A percentile compares a stretch with the other conserved stretches of the same genome.
phyloP scores from a whole-genome alignment of 495 filamentous ascomycete genomes.

The Penicillium macrosclerotiorum region DNA sequence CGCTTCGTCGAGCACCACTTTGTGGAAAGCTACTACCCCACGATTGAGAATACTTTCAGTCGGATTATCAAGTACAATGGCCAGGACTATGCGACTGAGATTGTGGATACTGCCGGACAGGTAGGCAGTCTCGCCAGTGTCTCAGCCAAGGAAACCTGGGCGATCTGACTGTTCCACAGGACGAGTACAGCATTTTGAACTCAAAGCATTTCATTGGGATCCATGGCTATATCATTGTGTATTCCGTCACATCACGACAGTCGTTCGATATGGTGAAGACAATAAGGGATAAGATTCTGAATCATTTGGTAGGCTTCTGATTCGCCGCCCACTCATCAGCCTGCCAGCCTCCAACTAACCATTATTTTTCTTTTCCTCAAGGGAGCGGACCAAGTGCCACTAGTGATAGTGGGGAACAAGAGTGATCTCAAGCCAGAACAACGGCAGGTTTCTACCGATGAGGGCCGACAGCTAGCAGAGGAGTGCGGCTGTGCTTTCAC shows the following conservation, averaged over 20 bases:
- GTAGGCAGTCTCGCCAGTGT: constrained; percentile 44
- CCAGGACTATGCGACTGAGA: constrained; percentile 94
- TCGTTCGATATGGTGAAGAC: constrained; percentile 96
- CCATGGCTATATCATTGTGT: constrained; percentile 98
- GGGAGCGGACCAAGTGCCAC: constrained; percentile 89
- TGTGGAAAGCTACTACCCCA: constrained; percentile 98
- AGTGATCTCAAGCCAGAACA: constrained; percentile 90
- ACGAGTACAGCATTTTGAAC: constrained; percentile 97
- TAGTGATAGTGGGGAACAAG: constrained; percentile 97
- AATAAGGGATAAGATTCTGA: constrained; percentile 95
- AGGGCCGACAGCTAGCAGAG: constrained; percentile 75
- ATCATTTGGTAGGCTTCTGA: constrained; percentile 67
- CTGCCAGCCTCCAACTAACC: background rate
- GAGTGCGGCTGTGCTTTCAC: constrained; percentile 92
- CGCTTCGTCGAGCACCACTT: constrained; percentile 98
- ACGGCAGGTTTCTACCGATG: constrained; percentile 82
- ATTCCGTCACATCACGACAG: constrained; percentile 87
- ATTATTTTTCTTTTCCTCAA: constrained; percentile 31
- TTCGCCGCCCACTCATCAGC: background rate
- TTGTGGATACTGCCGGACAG: constrained; percentile 98
- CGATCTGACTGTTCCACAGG: constrained; percentile 54
- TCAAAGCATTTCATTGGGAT: constrained; percentile 99
- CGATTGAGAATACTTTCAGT: constrained; percentile 98
- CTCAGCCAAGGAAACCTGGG: background rate
- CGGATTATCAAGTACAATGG: constrained; percentile 88